A percentile compares a stretch with the other conserved stretches of the same genome.
Conservation (phyloP, 768 basidiomycete species). For the Lentinula sp. region DNA sequence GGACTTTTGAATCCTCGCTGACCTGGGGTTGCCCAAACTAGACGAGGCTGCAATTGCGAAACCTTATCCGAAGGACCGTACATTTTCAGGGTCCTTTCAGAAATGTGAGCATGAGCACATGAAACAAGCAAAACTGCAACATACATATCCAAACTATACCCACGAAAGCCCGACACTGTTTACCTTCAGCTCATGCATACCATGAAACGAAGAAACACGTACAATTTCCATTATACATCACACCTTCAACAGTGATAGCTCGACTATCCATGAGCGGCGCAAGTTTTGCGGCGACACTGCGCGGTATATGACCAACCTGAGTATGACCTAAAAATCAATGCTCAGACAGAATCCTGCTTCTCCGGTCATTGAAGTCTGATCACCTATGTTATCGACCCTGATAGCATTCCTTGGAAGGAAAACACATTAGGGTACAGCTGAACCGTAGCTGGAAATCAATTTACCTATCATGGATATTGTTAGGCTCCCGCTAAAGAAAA, state of each 20-base stretch:
- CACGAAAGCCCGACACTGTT: constrained; percentile 33
- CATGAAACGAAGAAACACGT: constrained; percentile 1
- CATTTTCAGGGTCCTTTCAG: constrained; percentile 56
- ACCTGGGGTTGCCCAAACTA: constrained; percentile 72
- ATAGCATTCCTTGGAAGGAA: constrained; percentile 56
- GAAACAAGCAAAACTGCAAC: constrained; percentile 11
- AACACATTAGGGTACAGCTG: background rate
- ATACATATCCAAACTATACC: constrained; percentile 60
- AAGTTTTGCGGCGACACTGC: constrained; percentile 48
- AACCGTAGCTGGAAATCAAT: constrained; percentile 1
- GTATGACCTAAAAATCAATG: constrained; percentile 16
- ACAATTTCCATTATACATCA: constrained; percentile 63
- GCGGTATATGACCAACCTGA: constrained; percentile 81
- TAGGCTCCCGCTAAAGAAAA: constrained; percentile 47
- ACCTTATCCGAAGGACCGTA: constrained; percentile 64
- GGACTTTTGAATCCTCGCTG: constrained; percentile 45
- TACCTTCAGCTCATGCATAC: constrained; percentile 2
- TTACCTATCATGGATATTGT: constrained; percentile 63
- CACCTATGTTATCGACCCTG: constrained; percentile 72
- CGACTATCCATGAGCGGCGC: constrained; percentile 66
- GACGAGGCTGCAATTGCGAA: constrained; percentile 51
- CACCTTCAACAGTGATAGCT: constrained; percentile 66
- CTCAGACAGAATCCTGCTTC: background rate
- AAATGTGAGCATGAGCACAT: background rate
- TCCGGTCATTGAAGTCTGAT: background rate